Percentiles rank a stretch among this genome's conserved stretches.
phyloP scores from a whole-genome alignment of 2,329 filamentous ascomycete species.

The Tolypocladium tropicale region DNA sequence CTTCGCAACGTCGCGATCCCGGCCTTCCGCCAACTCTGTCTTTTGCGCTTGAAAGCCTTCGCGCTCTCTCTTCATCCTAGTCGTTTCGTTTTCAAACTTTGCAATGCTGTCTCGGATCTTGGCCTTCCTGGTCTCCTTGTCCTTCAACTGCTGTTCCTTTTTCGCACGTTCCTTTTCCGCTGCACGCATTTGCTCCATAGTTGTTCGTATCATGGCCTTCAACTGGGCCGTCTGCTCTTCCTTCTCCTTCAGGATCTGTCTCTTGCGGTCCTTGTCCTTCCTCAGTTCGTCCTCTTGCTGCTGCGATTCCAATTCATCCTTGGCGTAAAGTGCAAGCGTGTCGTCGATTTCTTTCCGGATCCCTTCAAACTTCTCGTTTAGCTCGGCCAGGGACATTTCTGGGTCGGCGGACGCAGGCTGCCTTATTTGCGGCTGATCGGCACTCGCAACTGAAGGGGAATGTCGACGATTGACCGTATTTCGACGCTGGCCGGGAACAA shows the following conservation, averaged over 20 bases:
- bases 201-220: slow-evolving; percentile 66
- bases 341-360: slow-evolving; percentile 80
- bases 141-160: slow-evolving; percentile 61
- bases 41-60: slow-evolving; percentile 44
- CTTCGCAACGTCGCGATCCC: slow-evolving; percentile 39
- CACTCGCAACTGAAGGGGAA: slow-evolving; percentile 58
- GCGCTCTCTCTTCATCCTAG: slow-evolving; percentile 47
- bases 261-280: slow-evolving; percentile 70
- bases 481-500: slow-evolving; percentile 24
- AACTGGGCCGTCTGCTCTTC: slow-evolving; percentile 82
- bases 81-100: slow-evolving; percentile 56
- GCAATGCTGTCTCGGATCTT: slow-evolving; percentile 61
- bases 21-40: slow-evolving; percentile 37
- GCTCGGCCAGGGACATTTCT: slow-evolving; percentile 59
- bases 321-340: slow-evolving; percentile 56
- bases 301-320: slow-evolving; percentile 62
- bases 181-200: slow-evolving; percentile 72
- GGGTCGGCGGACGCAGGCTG: slow-evolving; percentile 39
- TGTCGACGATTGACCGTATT: slow-evolving; percentile 62
- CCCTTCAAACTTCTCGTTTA: slow-evolving; percentile 72
- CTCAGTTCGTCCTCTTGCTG: slow-evolving; percentile 57
- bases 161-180: slow-evolving; percentile 71
- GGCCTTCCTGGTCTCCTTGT: slow-evolving; percentile 57
- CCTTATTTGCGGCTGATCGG: slow-evolving; percentile 38
- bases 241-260: slow-evolving; percentile 72